Conservation (phyloP, 192 early-diverging fungal species). For the Spinellus fusiger region DNA sequence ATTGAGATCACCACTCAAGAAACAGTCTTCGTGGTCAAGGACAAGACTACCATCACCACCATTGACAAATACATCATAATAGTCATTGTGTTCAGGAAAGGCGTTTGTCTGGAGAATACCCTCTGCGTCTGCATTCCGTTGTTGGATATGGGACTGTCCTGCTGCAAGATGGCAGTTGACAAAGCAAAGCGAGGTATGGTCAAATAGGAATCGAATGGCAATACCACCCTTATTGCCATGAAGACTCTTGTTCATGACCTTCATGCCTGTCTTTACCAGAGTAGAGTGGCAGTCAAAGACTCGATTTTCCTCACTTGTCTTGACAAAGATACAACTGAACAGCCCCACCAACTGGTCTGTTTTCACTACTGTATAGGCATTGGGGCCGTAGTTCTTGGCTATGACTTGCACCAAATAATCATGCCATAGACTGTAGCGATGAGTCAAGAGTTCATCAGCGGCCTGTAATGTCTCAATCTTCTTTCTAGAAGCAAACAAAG, state of each 20-base stretch:
- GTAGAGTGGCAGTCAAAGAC: slow-evolving; percentile 58
- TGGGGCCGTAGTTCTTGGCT: slow-evolving; percentile 40
- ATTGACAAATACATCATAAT: slow-evolving; percentile 50
- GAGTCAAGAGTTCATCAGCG: slow-evolving; percentile 49
- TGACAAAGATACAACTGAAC: slow-evolving; percentile 82
- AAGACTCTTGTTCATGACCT: slow-evolving; percentile 57
- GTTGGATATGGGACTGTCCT: slow-evolving; percentile 65
- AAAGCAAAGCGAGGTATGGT: slow-evolving; percentile 79
- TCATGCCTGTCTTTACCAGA: slow-evolving; percentile 84
- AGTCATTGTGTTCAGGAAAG: slow-evolving; percentile 20
- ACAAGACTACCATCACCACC: slow-evolving; percentile 88
- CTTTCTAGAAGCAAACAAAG: slow-evolving; percentile 49
- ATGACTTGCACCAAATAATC: slow-evolving; percentile 63
- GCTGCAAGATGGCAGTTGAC: slow-evolving; percentile 85
- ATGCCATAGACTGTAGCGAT: slow-evolving; percentile 81
- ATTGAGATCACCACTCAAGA: slow-evolving; percentile 92
- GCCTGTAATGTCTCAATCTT: slow-evolving; percentile 44
- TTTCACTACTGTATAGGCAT: slow-evolving; percentile 59
- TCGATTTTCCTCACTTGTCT: slow-evolving; percentile 43
- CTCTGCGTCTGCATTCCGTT: slow-evolving; percentile 70
- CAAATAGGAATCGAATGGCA: slow-evolving; percentile 64
- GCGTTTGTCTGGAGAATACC: slow-evolving; percentile 52
- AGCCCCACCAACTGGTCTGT: slow-evolving; percentile 86
- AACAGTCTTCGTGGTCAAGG: slow-evolving; percentile 69
- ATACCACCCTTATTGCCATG: slow-evolving; percentile 92